Conservation (phyloP, 768 basidiomycete genomes). For the Erythrobasidium yunnanense region DNA sequence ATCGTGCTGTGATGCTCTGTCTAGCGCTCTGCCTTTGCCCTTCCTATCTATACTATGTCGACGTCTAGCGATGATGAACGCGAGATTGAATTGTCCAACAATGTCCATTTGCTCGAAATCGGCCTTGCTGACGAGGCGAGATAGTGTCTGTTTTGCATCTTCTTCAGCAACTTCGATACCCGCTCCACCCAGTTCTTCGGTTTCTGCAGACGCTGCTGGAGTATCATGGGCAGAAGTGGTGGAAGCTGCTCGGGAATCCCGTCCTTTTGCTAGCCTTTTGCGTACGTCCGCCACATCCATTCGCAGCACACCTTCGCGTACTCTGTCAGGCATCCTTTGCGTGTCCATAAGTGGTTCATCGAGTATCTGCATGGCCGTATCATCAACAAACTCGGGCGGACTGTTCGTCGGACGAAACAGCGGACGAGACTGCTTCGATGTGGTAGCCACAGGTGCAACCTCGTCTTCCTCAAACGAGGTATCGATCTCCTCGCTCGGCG, state of each 20-base stretch:
- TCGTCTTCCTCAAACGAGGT: no score
- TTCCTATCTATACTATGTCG: conserved; percentile 30
- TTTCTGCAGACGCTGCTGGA: background rate
- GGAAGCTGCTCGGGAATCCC: no score
- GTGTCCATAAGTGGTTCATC: no score
- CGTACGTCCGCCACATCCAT: background rate
- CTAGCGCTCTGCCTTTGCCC: background rate
- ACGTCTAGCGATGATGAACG: conserved; percentile 78
- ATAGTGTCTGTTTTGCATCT: conserved; percentile 55
- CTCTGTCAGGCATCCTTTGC: background rate
- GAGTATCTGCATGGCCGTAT: no score
- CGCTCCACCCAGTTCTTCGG: conserved; percentile 30
- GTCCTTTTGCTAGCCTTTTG: background rate
- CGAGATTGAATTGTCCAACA: conserved; percentile 88
- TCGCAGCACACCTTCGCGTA: background rate
- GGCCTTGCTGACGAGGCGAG: conserved; percentile 70
- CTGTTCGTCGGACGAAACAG: no score
- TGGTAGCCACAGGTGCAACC: no score
- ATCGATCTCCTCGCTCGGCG: no score
- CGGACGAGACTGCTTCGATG: no score
- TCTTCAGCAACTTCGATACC: conserved; percentile 39
- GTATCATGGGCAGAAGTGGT: no score
- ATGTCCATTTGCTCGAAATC: conserved; percentile 78
- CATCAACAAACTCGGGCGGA: no score
- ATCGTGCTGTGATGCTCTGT: conserved; percentile 42